These are phyloP conservation scores for Fusarium oxysporum DNA, from an alignment of 2,329 filamentous ascomycete genomes.

Conservation along the genomic window DNA sequence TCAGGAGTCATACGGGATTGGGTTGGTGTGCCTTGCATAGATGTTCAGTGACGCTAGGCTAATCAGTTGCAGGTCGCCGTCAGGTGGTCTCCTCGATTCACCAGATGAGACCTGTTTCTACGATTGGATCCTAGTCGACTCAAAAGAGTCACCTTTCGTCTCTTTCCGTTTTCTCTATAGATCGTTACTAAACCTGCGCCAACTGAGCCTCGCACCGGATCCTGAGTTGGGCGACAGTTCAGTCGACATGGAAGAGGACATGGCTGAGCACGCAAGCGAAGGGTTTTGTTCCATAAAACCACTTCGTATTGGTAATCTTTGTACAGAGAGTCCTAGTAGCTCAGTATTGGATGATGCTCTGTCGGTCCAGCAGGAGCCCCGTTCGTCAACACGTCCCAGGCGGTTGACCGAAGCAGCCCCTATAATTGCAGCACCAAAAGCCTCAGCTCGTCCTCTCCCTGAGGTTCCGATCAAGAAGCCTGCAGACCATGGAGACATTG, in stretches of 20 bases:
- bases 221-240: neutral
- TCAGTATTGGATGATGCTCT: neutral
- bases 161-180: conserved; percentile 69
- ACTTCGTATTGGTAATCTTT: neutral
- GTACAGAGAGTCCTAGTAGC: neutral
- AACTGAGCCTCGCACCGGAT: conserved; percentile 61
- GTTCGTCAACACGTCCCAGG: neutral
- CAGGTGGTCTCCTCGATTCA: conserved; percentile 63
- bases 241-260: neutral
- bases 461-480: conserved; percentile 29
- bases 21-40: conserved; percentile 53
- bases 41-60: neutral
- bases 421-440: neutral
- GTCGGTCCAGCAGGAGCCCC: neutral
- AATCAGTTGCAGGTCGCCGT: conserved; percentile 58
- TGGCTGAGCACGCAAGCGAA: neutral
- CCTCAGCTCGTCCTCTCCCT: conserved; percentile 34
- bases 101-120: conserved; percentile 64
- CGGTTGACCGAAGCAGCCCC: neutral
- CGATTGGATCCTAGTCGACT: conserved; percentile 63
- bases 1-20: conserved; percentile 64
- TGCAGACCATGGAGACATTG: conserved; percentile 5
- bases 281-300: neutral
- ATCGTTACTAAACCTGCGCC: conserved; percentile 60
- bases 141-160: conserved; percentile 63